Evolutionary conservation across 2,329 filamentous ascomycete species (phyloP), one percentile per base, ranked within the genome.

Genomic region (Paecilomyces fulvus): DNA sequence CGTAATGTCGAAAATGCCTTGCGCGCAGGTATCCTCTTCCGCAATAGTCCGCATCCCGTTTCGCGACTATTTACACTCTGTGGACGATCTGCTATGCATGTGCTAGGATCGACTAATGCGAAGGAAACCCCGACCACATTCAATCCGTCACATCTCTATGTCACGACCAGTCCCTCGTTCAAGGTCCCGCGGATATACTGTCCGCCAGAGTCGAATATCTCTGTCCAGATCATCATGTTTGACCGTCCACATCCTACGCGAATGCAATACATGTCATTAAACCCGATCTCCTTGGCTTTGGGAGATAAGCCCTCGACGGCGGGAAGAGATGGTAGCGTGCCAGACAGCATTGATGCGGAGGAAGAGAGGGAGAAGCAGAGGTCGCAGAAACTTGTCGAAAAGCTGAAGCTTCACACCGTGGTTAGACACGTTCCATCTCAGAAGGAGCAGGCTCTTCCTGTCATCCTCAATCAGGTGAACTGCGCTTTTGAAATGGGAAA

Each of bases 261-360:
- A 55, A 97, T 99, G 94, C 92, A 99, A 73, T 99, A 97, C 72
- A 87, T 97, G 64, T 99, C 94, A 0, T 78, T 96, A 20, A 83
- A 85, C 28, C 92, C 94, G 0, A 97, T 99, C 53, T 87, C 91
- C 0, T 79, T 99, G 48, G 91, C 91, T 0, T 77, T 99, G 12
- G 89, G 83, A 2, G 88, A 92, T 67, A 90, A 92, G 64, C 77
- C 62, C 56, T 77, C 67, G 52, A 72, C 53, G 43, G 67, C 62
- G 55, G 73, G 70, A 52, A 68, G 65, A 50, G 61, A 61, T 5
- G 63, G 64, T 28, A 61, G 63, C 17, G 69, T 75, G 8, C 75
- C 78, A 14, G 78, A 81, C 55, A 82, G 80, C 37, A 80, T 86
- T 12, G 89, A 95, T 65, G 83, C 84, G 1, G 87, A 87, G 58